Evolutionary conservation across 495 filamentous ascomycete species (phyloP).

Genomic region (Penicillium cinerascens): DNA sequence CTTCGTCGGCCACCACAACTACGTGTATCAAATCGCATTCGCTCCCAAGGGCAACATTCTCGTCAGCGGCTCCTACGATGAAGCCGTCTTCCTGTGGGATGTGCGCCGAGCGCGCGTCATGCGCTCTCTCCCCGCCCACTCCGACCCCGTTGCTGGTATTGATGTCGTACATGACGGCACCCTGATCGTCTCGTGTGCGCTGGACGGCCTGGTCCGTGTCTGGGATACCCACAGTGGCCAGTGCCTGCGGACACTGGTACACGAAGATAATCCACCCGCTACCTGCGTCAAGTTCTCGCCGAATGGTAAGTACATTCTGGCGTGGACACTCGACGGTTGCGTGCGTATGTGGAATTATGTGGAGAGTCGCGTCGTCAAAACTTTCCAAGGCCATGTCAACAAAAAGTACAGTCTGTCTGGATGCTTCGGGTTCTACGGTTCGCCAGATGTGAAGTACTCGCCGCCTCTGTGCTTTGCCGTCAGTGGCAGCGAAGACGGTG

Average conservation of each 20-base stretch:
- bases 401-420: slow-evolving; percentile 77
- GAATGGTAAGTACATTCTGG: slow-evolving; percentile 87
- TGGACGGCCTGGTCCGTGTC: slow-evolving; percentile 85
- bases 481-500: slow-evolving; percentile 82
- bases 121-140: slow-evolving; percentile 89
- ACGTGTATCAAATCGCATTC: slow-evolving; percentile 90
- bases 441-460: slow-evolving; percentile 33
- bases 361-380: slow-evolving; percentile 84
- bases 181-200: slow-evolving; percentile 80
- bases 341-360: slow-evolving; percentile 94
- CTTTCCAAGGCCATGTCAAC: slow-evolving; percentile 92
- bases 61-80: slow-evolving; percentile 91
- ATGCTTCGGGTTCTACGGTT: slow-evolving; percentile 67
- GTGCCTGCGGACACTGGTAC: slow-evolving; percentile 88
- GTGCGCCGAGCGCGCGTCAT: slow-evolving; percentile 78
- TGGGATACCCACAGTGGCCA: slow-evolving; percentile 97
- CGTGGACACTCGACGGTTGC: slow-evolving; percentile 86
- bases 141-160: slow-evolving; percentile 88
- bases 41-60: slow-evolving; percentile 96
- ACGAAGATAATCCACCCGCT: slow-evolving; percentile 92
- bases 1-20: slow-evolving; percentile 88
- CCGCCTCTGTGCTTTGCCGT: slow-evolving; percentile 55
- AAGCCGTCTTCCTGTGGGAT: slow-evolving; percentile 96
- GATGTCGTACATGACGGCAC: slow-evolving; percentile 93
- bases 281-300: slow-evolving; percentile 89